Conservation (phyloP, 257 asterid species). For the Nicotiana sylvestris region DNA sequence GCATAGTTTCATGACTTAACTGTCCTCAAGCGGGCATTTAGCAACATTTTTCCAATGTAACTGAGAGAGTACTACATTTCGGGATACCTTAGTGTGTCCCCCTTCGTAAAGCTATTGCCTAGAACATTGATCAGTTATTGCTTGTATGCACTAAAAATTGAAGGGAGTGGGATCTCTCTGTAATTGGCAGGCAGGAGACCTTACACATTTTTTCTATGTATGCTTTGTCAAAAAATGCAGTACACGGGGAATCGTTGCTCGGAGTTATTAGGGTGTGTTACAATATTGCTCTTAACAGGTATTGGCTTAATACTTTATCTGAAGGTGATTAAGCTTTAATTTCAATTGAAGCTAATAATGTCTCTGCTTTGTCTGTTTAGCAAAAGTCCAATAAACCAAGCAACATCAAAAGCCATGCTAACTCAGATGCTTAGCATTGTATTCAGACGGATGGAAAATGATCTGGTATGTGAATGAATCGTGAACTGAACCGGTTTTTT, state of each 20-base stretch:
- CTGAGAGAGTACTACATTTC: not conserved
- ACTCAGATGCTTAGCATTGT: conserved; percentile 91
- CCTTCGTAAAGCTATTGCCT: not conserved
- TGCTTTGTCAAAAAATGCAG: conserved; percentile 42
- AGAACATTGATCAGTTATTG: not conserved
- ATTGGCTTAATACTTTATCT: conserved; percentile 18
- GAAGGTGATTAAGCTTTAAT: conserved; percentile 20
- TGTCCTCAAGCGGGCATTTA: not conserved
- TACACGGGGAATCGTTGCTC: conserved; percentile 94
- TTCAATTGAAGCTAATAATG: conserved; percentile 24
- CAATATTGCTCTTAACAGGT: conserved; percentile 95
- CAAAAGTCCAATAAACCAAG: conserved; percentile 98
- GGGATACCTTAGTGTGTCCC: not conserved
- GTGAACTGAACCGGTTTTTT: not conserved
- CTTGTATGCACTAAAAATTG: not conserved
- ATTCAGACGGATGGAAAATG: conserved; percentile 85
- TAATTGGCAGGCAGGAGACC: not conserved
- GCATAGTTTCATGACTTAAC: not conserved
- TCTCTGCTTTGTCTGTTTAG: conserved; percentile 41
- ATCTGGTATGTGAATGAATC: conserved; percentile 47
- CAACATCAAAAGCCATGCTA: conserved; percentile 94
- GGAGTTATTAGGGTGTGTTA: conserved; percentile 93
- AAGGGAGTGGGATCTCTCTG: not conserved
- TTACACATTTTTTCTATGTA: not conserved
- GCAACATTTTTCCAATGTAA: not conserved